Evolutionary conservation across 345 rosid species (phyloP).

Genomic region (Gynandropsis gynandra): DNA sequence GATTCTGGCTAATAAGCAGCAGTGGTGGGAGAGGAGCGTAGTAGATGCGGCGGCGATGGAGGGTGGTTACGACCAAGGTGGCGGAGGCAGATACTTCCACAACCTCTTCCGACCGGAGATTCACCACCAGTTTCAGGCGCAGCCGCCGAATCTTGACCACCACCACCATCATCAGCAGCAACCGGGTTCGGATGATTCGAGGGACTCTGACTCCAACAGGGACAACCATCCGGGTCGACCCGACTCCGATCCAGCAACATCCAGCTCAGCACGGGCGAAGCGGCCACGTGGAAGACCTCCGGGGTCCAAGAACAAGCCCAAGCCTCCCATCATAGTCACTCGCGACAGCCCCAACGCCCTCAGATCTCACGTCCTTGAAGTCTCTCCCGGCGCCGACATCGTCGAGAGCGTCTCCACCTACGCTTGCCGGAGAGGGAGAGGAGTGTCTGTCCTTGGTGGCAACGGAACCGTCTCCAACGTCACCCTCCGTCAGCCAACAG

Average conservation of each 20-base stretch:
- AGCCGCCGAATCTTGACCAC: neutral
- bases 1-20: too few relatives aligned
- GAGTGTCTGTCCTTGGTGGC: conserved; percentile 57
- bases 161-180: conserved; percentile 16
- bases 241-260: conserved; percentile 28
- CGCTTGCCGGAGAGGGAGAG: conserved; percentile 63
- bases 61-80: conserved; percentile 26
- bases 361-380: conserved; percentile 66
- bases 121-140: conserved; percentile 29
- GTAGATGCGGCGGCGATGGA: conserved; percentile 32
- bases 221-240: conserved; percentile 15
- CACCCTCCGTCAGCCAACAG: conserved; percentile 45
- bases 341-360: conserved; percentile 75
- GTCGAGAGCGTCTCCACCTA: conserved; percentile 44
- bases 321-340: conserved; percentile 60
- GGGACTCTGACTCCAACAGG: conserved; percentile 27
- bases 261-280: conserved; percentile 28
- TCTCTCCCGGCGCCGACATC: conserved; percentile 54
- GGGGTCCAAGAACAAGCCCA: conserved; percentile 71
- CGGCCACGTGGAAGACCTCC: conserved; percentile 81
- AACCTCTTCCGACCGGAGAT: conserved; percentile 40
- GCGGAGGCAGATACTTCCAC: conserved; percentile 32
- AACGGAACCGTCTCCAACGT: conserved; percentile 54
- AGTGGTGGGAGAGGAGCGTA: conserved; percentile 27
- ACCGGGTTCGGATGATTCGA: conserved; percentile 27